phyloP scores from a whole-genome alignment of 2,329 filamentous ascomycete genomes.

The Chrysoporthe deuterocubensis region DNA sequence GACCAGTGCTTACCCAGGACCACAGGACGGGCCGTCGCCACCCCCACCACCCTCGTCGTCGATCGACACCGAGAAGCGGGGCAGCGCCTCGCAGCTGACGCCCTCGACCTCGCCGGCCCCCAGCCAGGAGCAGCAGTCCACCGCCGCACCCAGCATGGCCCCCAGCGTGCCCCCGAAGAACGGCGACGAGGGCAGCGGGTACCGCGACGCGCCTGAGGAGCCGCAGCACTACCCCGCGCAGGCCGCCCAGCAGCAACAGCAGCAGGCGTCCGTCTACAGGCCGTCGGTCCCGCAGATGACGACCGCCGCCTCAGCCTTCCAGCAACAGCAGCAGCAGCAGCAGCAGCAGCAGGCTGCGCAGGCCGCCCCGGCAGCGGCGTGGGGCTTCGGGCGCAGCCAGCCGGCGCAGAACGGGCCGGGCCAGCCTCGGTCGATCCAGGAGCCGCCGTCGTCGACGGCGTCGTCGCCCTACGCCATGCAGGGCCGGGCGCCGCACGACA shows the following conservation, averaged over 20 bases:
- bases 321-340: conserved; percentile 5
- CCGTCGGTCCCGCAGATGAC: conserved; percentile 22
- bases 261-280: conserved; percentile 27
- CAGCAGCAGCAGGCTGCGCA: conserved; percentile 18
- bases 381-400: conserved; percentile 16
- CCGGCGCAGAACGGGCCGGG: conserved; percentile 13
- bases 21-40: conserved; percentile 6
- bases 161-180: conserved; percentile 24
- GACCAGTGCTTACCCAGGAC: conserved; percentile 19
- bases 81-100: conserved; percentile 23
- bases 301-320: conserved; percentile 4
- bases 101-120: conserved; percentile 24
- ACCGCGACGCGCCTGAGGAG: conserved; percentile 1
- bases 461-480: conserved; percentile 12
- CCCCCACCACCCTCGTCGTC: background rate
- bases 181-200: conserved; percentile 4
- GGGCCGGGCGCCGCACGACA: conserved; percentile 18
- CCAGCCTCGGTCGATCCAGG: conserved; percentile 17
- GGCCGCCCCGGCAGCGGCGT: conserved; percentile 17
- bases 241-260: background rate
- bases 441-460: background rate
- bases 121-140: conserved; percentile 19
- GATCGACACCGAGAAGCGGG: conserved; percentile 6
- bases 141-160: no score
- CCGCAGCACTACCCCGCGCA: conserved; percentile 6